Evolutionary conservation across 345 rosid species (phyloP).

Genomic region (Anastatica hierochuntica): DNA sequence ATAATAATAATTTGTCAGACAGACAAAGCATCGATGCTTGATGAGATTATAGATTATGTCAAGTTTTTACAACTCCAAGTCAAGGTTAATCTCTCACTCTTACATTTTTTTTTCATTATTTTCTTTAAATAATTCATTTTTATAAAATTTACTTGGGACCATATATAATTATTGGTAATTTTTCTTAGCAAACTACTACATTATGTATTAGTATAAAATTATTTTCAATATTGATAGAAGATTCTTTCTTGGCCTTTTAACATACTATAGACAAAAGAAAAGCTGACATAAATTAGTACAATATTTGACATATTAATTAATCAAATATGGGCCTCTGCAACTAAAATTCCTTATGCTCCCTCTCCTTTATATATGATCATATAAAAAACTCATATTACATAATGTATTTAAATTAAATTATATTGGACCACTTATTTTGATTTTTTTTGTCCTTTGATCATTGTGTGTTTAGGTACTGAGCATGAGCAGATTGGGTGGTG

Average conservation of each 20-base stretch:
- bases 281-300: conserved; percentile 16
- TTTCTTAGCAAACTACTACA: neutral
- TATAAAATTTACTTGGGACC: too few species aligned
- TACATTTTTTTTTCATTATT: neutral
- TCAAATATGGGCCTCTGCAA: conserved; percentile 23
- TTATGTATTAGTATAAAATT: neutral
- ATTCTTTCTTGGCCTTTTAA: conserved; percentile 26
- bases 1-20: conserved; percentile 58
- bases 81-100: conserved; percentile 47
- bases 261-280: conserved; percentile 23
- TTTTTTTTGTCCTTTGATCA: neutral
- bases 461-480: conserved; percentile 59
- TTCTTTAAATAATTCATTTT: too few species aligned
- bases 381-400: too few species aligned
- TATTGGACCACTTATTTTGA: too few species aligned
- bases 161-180: neutral
- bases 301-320: conserved; percentile 3
- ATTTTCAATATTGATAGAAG: neutral
- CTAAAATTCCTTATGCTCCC: conserved; percentile 27
- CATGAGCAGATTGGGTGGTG: conserved; percentile 93
- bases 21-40: conserved; percentile 99
- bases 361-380: too few species aligned
- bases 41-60: conserved; percentile 99
- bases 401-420: neutral
- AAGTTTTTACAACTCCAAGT: conserved; percentile 99